Conservation (phyloP, 176 grass and related monocot genomes). For the Avena sativa region DNA sequence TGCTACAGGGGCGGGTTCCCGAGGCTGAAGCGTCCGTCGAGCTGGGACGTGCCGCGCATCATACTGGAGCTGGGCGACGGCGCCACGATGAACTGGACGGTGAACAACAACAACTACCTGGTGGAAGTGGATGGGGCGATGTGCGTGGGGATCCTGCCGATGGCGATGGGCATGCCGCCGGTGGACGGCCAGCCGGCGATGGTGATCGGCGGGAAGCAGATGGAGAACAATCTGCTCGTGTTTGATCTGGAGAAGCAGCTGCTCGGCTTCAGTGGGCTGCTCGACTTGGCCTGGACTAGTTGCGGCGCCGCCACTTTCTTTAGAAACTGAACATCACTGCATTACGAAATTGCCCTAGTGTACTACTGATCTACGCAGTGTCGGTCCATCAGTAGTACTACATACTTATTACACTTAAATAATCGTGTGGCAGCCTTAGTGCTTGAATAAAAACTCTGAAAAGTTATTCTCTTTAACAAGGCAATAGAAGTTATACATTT, state of each 20-base stretch:
- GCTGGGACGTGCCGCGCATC: constrained; percentile 45
- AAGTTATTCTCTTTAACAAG: too few relatives aligned
- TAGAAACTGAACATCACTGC: not conserved
- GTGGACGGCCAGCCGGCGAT: constrained; percentile 36
- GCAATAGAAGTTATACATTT: too few relatives aligned
- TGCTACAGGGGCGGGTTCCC: too few relatives aligned
- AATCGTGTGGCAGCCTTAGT: too few relatives aligned
- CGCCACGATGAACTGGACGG: constrained; percentile 51
- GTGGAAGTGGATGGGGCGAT: not conserved
- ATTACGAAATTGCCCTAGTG: not conserved
- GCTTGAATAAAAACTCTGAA: too few relatives aligned
- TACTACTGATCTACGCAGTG: not conserved
- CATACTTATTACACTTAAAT: too few relatives aligned
- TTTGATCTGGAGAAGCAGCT: constrained; percentile 51
- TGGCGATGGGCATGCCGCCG: constrained; percentile 26
- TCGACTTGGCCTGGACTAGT: constrained; percentile 37
- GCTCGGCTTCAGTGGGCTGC: constrained; percentile 45
- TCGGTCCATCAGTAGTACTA: too few relatives aligned
- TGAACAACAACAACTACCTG: constrained; percentile 54
- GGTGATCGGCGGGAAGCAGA: constrained; percentile 54
- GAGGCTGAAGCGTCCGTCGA: constrained; percentile 34
- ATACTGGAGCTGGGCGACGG: constrained; percentile 45
- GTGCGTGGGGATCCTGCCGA: constrained; percentile 56
- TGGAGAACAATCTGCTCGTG: constrained; percentile 62
- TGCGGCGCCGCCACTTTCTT: constrained; percentile 46